Percentiles rank a stretch among this genome's conserved stretches.
phyloP scores from a whole-genome alignment of 2,329 filamentous ascomycete genomes.

The Orbilia quercus region DNA sequence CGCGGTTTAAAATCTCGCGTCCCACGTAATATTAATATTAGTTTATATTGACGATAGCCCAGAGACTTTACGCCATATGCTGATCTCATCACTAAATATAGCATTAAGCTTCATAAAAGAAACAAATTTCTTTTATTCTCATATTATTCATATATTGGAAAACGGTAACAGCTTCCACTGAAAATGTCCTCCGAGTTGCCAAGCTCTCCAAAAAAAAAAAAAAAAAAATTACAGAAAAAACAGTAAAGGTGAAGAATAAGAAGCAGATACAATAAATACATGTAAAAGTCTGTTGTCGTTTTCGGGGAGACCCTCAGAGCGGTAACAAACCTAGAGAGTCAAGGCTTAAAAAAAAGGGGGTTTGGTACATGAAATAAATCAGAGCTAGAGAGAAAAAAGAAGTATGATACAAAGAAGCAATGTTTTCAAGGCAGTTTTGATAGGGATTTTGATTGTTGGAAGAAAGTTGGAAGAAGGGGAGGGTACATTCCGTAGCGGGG shows the following conservation, averaged over 20 bases:
- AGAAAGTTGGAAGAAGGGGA: not conserved
- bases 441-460: not conserved
- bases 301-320: not conserved
- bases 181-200: too few relatives aligned
- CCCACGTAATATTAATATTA: too few relatives aligned
- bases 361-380: not conserved
- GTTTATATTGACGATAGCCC: too few relatives aligned
- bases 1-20: too few relatives aligned
- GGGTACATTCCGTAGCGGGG: not conserved
- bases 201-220: too few relatives aligned
- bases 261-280: not conserved
- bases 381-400: conserved; percentile 1
- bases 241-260: not conserved
- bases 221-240: too few relatives aligned
- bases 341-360: not conserved
- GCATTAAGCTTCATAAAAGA: too few relatives aligned
- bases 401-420: conserved; percentile 43
- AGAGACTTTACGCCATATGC: too few relatives aligned
- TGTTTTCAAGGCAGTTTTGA: conserved; percentile 26
- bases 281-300: not conserved
- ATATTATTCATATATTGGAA: too few relatives aligned
- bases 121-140: too few relatives aligned
- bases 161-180: too few relatives aligned
- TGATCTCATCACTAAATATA: too few relatives aligned
- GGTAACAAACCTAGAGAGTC: not conserved